A percentile compares a stretch with the other conserved stretches of the same genome.
Conservation (phyloP, 2,329 filamentous ascomycete species). For the Aspergillus sp. region DNA sequence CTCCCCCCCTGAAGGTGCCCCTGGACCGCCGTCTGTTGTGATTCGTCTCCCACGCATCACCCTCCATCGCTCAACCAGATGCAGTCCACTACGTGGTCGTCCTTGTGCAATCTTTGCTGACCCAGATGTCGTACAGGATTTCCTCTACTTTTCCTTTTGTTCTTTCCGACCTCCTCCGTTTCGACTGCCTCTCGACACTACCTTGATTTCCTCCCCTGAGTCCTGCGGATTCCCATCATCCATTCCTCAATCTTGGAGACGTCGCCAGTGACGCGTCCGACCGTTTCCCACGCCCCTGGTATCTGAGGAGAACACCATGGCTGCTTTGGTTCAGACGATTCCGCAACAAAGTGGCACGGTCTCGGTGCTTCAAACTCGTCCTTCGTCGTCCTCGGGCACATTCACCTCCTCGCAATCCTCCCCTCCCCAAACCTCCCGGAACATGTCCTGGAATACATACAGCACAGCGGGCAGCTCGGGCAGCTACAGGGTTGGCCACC, state of each 20-base stretch:
- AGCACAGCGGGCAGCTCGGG: slow-evolving; percentile 37
- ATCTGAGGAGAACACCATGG: slow-evolving; percentile 59
- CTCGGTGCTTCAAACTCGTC: slow-evolving; percentile 73
- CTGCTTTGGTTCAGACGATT: slow-evolving; percentile 78
- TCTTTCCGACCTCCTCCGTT: slow-evolving; percentile 15
- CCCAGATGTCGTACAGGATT: slow-evolving; percentile 21
- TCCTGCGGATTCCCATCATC: slow-evolving; percentile 8
- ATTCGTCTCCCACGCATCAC: background rate
- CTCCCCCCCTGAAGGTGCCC: slow-evolving; percentile 4
- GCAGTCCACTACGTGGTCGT: slow-evolving; percentile 11
- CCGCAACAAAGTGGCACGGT: slow-evolving; percentile 71
- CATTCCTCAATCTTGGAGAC: slow-evolving; percentile 12
- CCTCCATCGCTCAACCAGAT: slow-evolving; percentile 1
- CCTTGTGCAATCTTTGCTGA: slow-evolving; percentile 24
- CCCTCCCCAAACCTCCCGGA: slow-evolving; percentile 37
- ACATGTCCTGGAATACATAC: slow-evolving; percentile 43
- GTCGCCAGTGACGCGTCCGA: slow-evolving; percentile 21
- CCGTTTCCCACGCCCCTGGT: slow-evolving; percentile 14
- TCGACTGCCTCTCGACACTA: slow-evolving; percentile 18
- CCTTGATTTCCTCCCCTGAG: slow-evolving; percentile 3
- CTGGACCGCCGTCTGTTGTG: background rate
- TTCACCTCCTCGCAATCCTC: slow-evolving; percentile 41
- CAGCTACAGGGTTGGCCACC: slow-evolving; percentile 48
- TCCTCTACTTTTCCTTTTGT: slow-evolving; percentile 17
- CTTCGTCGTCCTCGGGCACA: slow-evolving; percentile 61